Evolutionary conservation across 2,329 filamentous ascomycete species (phyloP).

Genomic region (Diplodia mutila): DNA sequence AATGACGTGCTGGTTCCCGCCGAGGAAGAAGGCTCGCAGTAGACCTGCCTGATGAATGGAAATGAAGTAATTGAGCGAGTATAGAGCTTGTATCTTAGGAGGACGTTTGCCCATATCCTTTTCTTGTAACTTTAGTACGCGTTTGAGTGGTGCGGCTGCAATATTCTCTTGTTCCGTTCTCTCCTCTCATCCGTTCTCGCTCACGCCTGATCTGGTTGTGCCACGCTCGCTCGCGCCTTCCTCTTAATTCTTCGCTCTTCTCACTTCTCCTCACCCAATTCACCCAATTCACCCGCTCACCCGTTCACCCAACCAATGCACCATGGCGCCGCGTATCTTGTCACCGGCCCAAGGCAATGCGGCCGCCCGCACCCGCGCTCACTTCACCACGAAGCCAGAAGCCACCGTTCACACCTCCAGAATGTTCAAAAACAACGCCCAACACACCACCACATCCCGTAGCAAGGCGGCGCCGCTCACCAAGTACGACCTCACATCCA

Average conservation of each 20-base stretch:
- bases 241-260: background rate
- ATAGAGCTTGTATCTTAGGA: slow-evolving; percentile 1
- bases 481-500: slow-evolving; percentile 20
- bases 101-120: slow-evolving; percentile 13
- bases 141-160: background rate
- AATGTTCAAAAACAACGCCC: slow-evolving; percentile 12
- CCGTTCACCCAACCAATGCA: too few relatives aligned
- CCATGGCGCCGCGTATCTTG: background rate
- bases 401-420: background rate
- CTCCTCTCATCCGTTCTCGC: background rate
- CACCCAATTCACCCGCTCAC: background rate
- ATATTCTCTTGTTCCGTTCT: background rate
- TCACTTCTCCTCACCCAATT: background rate
- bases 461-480: background rate
- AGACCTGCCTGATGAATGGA: slow-evolving; percentile 18
- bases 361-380: background rate
- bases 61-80: background rate
- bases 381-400: background rate
- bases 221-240: background rate
- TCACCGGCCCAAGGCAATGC: background rate
- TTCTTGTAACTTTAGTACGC: slow-evolving; percentile 17
- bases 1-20: slow-evolving; percentile 79
- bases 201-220: background rate
- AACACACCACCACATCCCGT: background rate
- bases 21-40: slow-evolving; percentile 44